Evolutionary conservation across 1,139 yeast species (phyloP), one percentile per base, ranked within the genome.

Genomic region (Suhomyces wounanorum): DNA sequence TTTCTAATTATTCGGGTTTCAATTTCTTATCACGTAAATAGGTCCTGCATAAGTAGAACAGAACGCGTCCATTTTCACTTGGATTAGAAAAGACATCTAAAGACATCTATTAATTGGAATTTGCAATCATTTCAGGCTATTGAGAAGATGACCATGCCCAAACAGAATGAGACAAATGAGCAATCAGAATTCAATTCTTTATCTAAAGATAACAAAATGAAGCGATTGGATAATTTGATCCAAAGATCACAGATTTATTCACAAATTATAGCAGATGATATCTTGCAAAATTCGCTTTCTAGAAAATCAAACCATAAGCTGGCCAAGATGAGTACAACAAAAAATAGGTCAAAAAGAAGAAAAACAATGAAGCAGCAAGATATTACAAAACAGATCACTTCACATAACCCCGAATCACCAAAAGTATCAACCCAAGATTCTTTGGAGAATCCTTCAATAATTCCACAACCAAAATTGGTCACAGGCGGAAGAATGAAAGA

Each of bases 211-310:
- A 61, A 57, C 25, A 87, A 89, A 61, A 69, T 89, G 44, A 78
- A 80, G 50, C 75, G 89, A 52, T 71, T 92, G 47, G 80, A 87
- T 57, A 84, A 82, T 45, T 74, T 92, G 58, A 90, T 92, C 18
- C 87, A 87, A 61, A 86, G 87, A 63, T 88, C 96, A 17, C 91
- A 89, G 63, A 79, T 90, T 3, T 92, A 89, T 67, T 87, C 97
- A 1, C 81, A 84, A 53, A 89, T 91, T 58, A 85, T 92, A 50
- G 84, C 95, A 3, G 92, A 89, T 50, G 85, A 91, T 28, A 76
- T 91, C 48, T 64, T 84, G 47, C 83, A 80, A 54, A 72, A 78
- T 47, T 68, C 78, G 28, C 55, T 75, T 53, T 61, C 62, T 49
- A 67, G 66, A 51, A 63, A 42, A n/a, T 7, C 11, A 7, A 42